phyloP scores from a whole-genome alignment of 257 asterid species.

The Solanum piurae region DNA sequence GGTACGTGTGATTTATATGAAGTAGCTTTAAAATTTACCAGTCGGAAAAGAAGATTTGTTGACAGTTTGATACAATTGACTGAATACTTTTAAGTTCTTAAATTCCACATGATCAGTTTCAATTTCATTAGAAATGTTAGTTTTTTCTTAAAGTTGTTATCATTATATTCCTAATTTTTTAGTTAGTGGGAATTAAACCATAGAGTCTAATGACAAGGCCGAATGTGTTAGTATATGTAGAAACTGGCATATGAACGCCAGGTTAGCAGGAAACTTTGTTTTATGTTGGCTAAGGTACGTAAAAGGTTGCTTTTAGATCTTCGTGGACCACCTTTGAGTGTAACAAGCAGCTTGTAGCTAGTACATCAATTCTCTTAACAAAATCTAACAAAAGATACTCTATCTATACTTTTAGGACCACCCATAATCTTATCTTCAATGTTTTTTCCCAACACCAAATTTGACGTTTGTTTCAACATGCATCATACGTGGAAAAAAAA shows the following conservation, averaged over 20 bases:
- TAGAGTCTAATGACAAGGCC: not conserved
- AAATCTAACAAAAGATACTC: not conserved
- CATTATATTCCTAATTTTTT: not conserved
- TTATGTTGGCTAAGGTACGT: not conserved
- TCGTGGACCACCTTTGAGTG: not conserved
- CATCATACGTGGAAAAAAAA: not conserved
- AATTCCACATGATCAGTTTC: not conserved
- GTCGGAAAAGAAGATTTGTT: too few species aligned
- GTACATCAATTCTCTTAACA: not conserved
- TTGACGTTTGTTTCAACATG: not conserved
- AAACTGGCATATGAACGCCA: not conserved
- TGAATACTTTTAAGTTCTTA: too few species aligned
- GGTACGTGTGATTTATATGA: not conserved
- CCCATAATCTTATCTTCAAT: not conserved
- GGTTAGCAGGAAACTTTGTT: not conserved
- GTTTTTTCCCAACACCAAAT: not conserved
- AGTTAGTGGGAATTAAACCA: not conserved
- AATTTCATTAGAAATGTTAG: not conserved
- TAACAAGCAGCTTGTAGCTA: not conserved
- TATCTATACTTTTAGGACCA: not conserved
- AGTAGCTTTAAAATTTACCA: not conserved
- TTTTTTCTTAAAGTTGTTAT: not conserved
- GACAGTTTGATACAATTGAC: too few species aligned
- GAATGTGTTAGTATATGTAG: not conserved
- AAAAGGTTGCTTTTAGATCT: not conserved